Conservation (phyloP, 2,329 filamentous ascomycete species). For the Pestalotiopsis sp. region DNA sequence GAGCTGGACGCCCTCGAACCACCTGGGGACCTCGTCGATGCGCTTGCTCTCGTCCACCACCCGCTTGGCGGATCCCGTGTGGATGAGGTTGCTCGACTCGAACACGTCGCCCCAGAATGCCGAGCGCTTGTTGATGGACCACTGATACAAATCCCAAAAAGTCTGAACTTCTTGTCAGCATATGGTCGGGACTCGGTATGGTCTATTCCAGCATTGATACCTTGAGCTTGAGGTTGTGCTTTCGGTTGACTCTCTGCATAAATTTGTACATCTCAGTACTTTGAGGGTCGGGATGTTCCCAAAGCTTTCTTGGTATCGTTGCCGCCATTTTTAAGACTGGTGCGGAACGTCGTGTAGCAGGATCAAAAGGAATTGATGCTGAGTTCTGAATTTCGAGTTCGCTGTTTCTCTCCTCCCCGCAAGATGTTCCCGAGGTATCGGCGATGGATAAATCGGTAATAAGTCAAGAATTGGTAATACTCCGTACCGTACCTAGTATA, state of each 20-base stretch:
- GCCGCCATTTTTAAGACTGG: slow-evolving; percentile 13
- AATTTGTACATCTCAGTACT: slow-evolving; percentile 68
- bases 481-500: no score
- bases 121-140: slow-evolving; percentile 62
- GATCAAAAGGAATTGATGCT: no score
- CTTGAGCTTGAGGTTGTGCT: slow-evolving; percentile 57
- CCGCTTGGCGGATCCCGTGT: slow-evolving; percentile 58
- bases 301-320: slow-evolving; percentile 61
- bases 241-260: slow-evolving; percentile 65
- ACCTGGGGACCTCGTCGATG: slow-evolving; percentile 72
- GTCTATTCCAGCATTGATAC: slow-evolving; percentile 36
- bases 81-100: slow-evolving; percentile 60
- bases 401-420: background rate
- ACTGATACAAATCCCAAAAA: slow-evolving; percentile 71
- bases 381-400: background rate
- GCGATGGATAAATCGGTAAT: background rate
- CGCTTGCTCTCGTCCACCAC: slow-evolving; percentile 71
- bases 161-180: slow-evolving; percentile 43
- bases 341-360: background rate
- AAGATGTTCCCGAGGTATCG: background rate
- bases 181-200: no score
- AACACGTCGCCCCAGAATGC: slow-evolving; percentile 71
- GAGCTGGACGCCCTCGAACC: slow-evolving; percentile 75
- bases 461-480: background rate
- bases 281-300: slow-evolving; percentile 66